Conservation (phyloP, 2,329 filamentous ascomycete genomes). For the Neocatenulostroma microsporum region DNA sequence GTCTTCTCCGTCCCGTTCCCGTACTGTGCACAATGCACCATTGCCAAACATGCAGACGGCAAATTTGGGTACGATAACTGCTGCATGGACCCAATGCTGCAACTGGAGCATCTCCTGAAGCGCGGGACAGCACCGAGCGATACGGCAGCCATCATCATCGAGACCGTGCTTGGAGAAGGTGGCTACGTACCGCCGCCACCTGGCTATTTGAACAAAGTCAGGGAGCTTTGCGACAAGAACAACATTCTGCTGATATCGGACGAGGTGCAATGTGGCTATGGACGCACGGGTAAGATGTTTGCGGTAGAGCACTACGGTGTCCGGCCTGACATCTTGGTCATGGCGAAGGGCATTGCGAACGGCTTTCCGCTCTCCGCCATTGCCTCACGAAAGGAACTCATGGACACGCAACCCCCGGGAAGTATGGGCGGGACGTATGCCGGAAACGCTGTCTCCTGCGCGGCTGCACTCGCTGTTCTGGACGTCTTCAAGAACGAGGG, state of each 20-base stretch:
- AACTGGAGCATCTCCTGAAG: conserved; percentile 31
- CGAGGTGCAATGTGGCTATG: conserved; percentile 40
- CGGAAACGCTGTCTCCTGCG: conserved; percentile 33
- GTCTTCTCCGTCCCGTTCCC: conserved; percentile 33
- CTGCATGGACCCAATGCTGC: conserved; percentile 32
- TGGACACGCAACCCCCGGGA: conserved; percentile 31
- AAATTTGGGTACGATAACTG: conserved; percentile 32
- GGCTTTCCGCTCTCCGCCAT: conserved; percentile 21
- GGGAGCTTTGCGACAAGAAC: conserved; percentile 38
- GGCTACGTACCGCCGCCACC: conserved; percentile 30
- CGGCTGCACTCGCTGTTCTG: conserved; percentile 30
- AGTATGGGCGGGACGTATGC: conserved; percentile 34
- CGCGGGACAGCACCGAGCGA: conserved; percentile 29
- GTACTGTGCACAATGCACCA: conserved; percentile 32
- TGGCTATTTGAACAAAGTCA: conserved; percentile 30
- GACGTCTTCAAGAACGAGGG: conserved; percentile 32
- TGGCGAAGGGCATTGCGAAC: conserved; percentile 28
- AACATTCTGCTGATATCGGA: conserved; percentile 38
- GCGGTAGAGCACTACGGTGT: conserved; percentile 38
- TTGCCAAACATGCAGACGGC: conserved; percentile 21
- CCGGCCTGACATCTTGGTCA: conserved; percentile 37
- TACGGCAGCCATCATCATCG: conserved; percentile 32
- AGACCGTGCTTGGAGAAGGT: conserved; percentile 32
- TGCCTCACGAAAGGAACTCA: conserved; percentile 28
- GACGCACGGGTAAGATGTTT: conserved; percentile 39